phyloP scores from a whole-genome alignment of 2,329 filamentous ascomycete species.

The Trichophyton verrucosum region DNA sequence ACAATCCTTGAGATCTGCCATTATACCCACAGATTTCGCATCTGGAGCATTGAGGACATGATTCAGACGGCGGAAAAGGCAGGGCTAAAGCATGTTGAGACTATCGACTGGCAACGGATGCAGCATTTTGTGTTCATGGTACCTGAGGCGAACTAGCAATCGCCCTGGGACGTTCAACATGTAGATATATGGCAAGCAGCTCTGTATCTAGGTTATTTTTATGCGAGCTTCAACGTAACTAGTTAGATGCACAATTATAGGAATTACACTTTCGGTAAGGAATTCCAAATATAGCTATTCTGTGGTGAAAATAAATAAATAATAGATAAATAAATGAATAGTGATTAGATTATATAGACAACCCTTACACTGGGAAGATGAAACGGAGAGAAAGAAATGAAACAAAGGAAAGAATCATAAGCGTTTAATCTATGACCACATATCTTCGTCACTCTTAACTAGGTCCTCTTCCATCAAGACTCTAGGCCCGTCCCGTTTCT shows the following conservation, averaged over 20 bases:
- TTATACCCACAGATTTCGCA: not conserved
- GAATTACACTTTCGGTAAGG: too few relatives aligned
- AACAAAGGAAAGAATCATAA: not conserved
- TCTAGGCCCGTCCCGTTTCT: constrained; percentile 32
- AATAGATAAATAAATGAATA: not conserved
- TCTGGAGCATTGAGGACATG: not conserved
- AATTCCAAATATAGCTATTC: too few relatives aligned
- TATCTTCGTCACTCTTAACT: constrained; percentile 34
- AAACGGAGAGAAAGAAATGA: not conserved
- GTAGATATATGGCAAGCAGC: too few relatives aligned
- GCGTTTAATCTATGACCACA: constrained; percentile 24
- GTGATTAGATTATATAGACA: not conserved
- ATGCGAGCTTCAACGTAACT: too few relatives aligned
- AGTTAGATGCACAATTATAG: too few relatives aligned
- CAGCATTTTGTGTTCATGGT: not conserved
- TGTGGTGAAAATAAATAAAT: not conserved
- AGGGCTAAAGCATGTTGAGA: not conserved
- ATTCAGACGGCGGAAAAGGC: not conserved
- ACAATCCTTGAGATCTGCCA: not conserved
- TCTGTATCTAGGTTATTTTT: too few relatives aligned
- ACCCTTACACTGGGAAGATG: not conserved
- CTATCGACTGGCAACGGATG: not conserved
- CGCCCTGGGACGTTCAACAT: too few relatives aligned
- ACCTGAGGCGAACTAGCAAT: too few relatives aligned
- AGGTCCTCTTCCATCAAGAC: constrained; percentile 37